A percentile compares a stretch with the other conserved stretches of the same genome.
Evolutionary conservation across 495 filamentous ascomycete species (phyloP).

Genomic region (Astrocystis sublimbata): DNA sequence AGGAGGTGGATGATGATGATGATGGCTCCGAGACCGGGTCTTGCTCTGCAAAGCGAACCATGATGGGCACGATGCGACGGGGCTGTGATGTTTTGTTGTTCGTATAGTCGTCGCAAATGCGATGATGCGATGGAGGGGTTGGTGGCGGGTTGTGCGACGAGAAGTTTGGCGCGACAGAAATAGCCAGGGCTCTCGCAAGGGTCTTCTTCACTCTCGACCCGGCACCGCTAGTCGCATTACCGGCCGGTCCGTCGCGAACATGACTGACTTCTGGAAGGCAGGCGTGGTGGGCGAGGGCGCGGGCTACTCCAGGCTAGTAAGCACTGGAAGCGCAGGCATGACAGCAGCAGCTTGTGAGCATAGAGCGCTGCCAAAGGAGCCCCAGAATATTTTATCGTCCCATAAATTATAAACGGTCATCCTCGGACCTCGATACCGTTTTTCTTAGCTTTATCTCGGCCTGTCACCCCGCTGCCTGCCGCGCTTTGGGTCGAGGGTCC

Average conservation of each 20-base stretch:
- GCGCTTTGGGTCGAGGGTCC: constrained; percentile 1
- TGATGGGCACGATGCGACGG: constrained; percentile 11
- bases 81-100: too few species aligned
- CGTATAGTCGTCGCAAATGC: too few species aligned
- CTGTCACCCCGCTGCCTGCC: constrained; percentile 5
- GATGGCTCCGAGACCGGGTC: constrained; percentile 11
- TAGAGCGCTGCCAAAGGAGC: too few species aligned
- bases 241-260: neutral
- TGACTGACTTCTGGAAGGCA: neutral
- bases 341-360: too few species aligned
- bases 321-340: too few species aligned
- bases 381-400: constrained; percentile 1
- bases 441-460: neutral
- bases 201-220: neutral
- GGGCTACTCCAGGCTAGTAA: neutral
- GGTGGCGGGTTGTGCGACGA: too few species aligned
- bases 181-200: too few species aligned
- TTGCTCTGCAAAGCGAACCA: constrained; percentile 30
- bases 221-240: neutral
- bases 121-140: too few species aligned
- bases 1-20: constrained; percentile 22
- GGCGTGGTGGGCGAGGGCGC: too few species aligned
- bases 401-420: neutral
- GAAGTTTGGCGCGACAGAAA: too few species aligned
- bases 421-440: constrained; percentile 11